Percentiles rank a stretch among this genome's conserved stretches.
Evolutionary conservation across 805 yeast species (phyloP).

Genomic region (Ogataea kodamae): DNA sequence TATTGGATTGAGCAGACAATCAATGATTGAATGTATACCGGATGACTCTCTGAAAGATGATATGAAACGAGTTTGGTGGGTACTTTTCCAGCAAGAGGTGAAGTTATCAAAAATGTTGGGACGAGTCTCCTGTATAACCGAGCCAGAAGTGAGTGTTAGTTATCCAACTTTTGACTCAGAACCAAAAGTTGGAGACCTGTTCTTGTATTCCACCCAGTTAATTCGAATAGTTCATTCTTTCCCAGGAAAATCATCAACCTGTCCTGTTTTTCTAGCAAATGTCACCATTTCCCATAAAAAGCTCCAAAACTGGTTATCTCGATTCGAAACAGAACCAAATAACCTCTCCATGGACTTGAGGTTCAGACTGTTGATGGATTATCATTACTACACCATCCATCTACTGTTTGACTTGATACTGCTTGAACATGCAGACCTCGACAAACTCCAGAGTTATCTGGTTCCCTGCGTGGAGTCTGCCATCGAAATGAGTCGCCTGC

Average conservation of each 20-base stretch:
- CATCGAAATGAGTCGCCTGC: background rate
- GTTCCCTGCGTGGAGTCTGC: slow-evolving; percentile 2
- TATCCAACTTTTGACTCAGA: slow-evolving; percentile 4
- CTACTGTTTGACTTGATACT: background rate
- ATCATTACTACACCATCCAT: slow-evolving; percentile 1
- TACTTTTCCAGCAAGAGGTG: slow-evolving; percentile 6
- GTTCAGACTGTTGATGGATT: background rate
- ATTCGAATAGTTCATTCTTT: slow-evolving; percentile 2
- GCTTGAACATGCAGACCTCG: too few relatives aligned
- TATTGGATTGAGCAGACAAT: slow-evolving; percentile 4
- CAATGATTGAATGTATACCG: slow-evolving; percentile 5
- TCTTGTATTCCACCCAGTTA: background rate
- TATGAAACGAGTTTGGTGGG: slow-evolving; percentile 7
- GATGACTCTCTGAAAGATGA: slow-evolving; percentile 2
- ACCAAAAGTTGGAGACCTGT: slow-evolving; percentile 1
- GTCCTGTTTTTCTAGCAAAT: background rate
- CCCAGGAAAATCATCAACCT: background rate
- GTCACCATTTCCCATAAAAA: background rate
- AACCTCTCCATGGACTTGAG: background rate
- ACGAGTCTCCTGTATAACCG: slow-evolving; percentile 2
- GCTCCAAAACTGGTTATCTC: background rate
- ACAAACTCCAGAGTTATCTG: too few relatives aligned
- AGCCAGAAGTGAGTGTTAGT: slow-evolving; percentile 2
- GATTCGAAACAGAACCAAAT: background rate
- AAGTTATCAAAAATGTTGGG: slow-evolving; percentile 2